Conservation (phyloP, 257 asterid species). For the Catharanthus roseus region DNA sequence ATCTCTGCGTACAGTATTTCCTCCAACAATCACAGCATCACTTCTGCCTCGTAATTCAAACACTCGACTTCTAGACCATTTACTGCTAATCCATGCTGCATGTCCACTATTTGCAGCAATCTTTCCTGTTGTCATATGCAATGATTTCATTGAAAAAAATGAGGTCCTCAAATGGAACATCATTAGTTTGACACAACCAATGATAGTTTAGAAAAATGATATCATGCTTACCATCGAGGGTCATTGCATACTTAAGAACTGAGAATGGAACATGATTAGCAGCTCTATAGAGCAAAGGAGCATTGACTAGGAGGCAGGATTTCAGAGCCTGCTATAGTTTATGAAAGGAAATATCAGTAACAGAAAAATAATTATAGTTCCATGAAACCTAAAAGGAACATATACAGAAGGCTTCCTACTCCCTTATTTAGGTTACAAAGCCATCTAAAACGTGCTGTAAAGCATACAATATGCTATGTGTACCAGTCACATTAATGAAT, state of each 20-base stretch:
- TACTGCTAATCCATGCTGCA: conserved; percentile 98
- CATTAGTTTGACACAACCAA: neutral
- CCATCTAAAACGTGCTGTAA: neutral
- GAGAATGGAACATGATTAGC: conserved; percentile 88
- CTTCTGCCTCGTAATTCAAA: conserved; percentile 93
- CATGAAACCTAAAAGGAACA: neutral
- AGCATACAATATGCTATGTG: neutral
- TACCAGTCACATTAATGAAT: neutral
- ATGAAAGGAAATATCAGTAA: neutral
- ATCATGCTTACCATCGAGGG: conserved; percentile 86
- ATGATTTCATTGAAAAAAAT: conserved; percentile 9
- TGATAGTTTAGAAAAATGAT: conserved; percentile 16
- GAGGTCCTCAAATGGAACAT: conserved; percentile 2
- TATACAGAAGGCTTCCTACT: neutral
- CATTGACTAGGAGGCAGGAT: conserved; percentile 85
- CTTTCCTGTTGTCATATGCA: conserved; percentile 49
- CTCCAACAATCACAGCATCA: conserved; percentile 97
- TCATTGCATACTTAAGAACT: conserved; percentile 93
- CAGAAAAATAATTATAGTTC: neutral
- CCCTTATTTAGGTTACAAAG: neutral
- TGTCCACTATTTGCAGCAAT: conserved; percentile 95
- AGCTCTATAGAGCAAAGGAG: conserved; percentile 94
- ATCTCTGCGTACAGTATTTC: conserved; percentile 96
- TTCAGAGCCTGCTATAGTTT: conserved; percentile 65
- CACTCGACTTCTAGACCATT: conserved; percentile 69